A percentile compares a stretch with the other conserved stretches of the same genome.
These are phyloP conservation scores for Perkinsus marinus DNA, from an alignment of 169 alveolate species.

Conservation along the genomic window DNA sequence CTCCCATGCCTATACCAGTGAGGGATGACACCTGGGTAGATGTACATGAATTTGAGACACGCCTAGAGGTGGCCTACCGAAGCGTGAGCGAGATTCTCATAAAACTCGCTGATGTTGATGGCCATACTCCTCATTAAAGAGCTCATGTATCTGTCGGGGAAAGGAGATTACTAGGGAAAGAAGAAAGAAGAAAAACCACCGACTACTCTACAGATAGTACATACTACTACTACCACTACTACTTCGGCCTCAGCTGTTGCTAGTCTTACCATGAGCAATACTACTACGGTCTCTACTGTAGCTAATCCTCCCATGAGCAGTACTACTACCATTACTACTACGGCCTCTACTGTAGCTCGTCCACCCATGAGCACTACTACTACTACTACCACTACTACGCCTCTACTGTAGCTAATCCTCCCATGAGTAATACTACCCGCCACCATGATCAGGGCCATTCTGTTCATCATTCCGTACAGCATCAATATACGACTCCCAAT, in stretches of 20 bases:
- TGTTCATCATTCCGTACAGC: not conserved
- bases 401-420: no score
- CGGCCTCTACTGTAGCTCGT: not conserved
- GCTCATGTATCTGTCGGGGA: not conserved
- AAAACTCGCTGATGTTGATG: not conserved
- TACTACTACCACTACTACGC: no score
- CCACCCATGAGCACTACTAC: no score
- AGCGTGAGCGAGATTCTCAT: not conserved
- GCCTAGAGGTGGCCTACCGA: not conserved
- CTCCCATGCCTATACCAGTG: not conserved
- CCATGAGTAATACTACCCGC: not conserved
- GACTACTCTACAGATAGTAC: no score
- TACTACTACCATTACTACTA: not conserved
- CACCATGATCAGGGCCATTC: not conserved
- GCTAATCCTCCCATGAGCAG: no score
- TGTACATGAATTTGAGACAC: not conserved
- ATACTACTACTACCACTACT: no score
- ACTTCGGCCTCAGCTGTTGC: no score
- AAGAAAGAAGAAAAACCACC: no score
- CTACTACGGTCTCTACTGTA: no score
- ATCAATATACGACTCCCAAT: not conserved
- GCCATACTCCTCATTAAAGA: not conserved
- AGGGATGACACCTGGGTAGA: not conserved
- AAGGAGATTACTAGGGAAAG: no score
- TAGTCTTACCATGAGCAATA: no score